A percentile compares a stretch with the other conserved stretches of the same genome.
Evolutionary conservation across 352 stramenopile genomes (phyloP).

Genomic region (Globisporangium orthogonon): DNA sequence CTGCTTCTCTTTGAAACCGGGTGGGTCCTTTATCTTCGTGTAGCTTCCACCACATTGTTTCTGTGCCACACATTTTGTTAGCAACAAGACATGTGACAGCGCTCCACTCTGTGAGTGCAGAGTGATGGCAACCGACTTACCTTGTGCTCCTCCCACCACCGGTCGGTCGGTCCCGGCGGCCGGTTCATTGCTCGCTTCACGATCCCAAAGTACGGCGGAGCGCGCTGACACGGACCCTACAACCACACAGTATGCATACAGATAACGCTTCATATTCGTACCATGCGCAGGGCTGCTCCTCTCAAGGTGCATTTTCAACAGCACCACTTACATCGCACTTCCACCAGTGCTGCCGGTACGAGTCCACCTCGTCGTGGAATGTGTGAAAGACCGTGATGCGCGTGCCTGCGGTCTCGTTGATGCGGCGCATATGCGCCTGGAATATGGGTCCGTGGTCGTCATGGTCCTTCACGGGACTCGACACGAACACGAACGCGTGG

Average conservation of each 20-base stretch:
- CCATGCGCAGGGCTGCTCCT: too few species aligned
- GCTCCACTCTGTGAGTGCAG: too few species aligned
- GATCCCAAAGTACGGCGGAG: conserved; percentile 68
- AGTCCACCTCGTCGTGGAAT: conserved; percentile 87
- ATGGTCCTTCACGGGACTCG: conserved; percentile 65
- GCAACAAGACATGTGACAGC: too few species aligned
- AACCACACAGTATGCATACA: too few species aligned
- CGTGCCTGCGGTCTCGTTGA: conserved; percentile 56
- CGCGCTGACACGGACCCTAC: conserved; percentile 55
- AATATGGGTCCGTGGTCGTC: conserved; percentile 83
- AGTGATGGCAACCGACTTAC: conserved; percentile 8
- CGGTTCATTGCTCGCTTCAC: conserved; percentile 88
- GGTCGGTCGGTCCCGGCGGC: conserved; percentile 58
- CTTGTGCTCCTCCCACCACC: conserved; percentile 66
- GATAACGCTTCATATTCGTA: not conserved
- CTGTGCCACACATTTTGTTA: conserved; percentile 9
- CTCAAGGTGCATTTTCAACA: not conserved
- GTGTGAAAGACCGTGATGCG: conserved; percentile 87
- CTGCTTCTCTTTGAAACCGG: conserved; percentile 40
- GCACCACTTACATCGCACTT: conserved; percentile 58
- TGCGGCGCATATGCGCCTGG: conserved; percentile 75
- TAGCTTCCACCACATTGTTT: conserved; percentile 62
- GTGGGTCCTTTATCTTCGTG: conserved; percentile 66
- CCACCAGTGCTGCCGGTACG: conserved; percentile 83
- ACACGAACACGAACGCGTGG: conserved; percentile 86